Evolutionary conservation across 352 stramenopile species (phyloP).

Genomic region (Phytophthora europaea): DNA sequence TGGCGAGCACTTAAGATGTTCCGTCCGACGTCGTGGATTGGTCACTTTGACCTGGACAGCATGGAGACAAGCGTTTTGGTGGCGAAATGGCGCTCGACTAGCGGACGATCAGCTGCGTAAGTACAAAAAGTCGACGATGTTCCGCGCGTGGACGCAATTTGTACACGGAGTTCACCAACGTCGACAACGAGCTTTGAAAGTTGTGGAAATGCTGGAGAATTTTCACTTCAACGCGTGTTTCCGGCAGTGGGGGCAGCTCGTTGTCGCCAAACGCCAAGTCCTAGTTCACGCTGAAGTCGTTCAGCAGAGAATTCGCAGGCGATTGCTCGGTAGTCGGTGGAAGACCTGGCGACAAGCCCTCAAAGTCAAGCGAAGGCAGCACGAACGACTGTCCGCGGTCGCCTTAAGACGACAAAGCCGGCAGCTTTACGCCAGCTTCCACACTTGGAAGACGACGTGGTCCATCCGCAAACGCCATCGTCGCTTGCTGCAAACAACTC

Average conservation of each 20-base stretch:
- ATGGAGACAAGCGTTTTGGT: constrained; percentile 34
- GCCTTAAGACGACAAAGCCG: constrained; percentile 39
- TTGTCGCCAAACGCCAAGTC: constrained; percentile 6
- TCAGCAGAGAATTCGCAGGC: not conserved
- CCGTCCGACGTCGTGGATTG: constrained; percentile 6
- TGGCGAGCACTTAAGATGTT: constrained; percentile 16
- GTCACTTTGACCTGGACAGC: constrained; percentile 12
- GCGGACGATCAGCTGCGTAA: constrained; percentile 21
- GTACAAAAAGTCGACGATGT: constrained; percentile 9
- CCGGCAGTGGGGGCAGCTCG: constrained; percentile 27
- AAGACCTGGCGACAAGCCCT: constrained; percentile 25
- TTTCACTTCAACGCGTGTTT: constrained; percentile 27
- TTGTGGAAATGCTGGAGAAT: constrained; percentile 14
- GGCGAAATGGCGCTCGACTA: constrained; percentile 9
- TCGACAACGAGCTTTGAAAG: constrained; percentile 1
- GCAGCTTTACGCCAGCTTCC: constrained; percentile 37
- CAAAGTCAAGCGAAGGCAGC: constrained; percentile 20
- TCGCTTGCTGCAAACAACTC: constrained; percentile 23
- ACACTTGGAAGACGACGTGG: constrained; percentile 50
- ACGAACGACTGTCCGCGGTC: constrained; percentile 21
- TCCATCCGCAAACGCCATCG: constrained; percentile 39
- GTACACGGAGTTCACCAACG: constrained; percentile 4
- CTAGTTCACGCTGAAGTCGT: not conserved
- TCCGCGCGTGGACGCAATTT: constrained; percentile 39
- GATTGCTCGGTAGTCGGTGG: constrained; percentile 24